phyloP scores from a whole-genome alignment of 2,329 filamentous ascomycete species.

The Lachnellula arida region DNA sequence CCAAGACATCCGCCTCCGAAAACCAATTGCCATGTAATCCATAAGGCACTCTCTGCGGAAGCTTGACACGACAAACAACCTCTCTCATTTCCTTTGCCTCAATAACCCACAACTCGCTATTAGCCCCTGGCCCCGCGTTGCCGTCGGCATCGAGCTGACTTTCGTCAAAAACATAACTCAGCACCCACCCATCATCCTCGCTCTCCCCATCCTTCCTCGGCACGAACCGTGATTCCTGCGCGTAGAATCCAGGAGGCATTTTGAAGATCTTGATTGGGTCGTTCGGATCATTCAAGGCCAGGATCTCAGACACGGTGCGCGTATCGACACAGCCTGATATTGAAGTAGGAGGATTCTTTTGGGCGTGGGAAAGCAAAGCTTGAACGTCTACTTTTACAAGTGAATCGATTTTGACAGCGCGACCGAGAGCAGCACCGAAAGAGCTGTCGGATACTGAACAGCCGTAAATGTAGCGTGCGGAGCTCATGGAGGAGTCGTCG shows the following conservation, averaged over 20 bases:
- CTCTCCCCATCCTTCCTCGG: constrained; percentile 35
- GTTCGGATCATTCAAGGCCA: constrained; percentile 38
- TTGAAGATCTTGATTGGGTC: constrained; percentile 59
- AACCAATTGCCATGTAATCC: constrained; percentile 64
- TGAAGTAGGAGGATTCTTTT: constrained; percentile 39
- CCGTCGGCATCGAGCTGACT: constrained; percentile 46
- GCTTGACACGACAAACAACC: constrained; percentile 51
- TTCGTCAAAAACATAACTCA: constrained; percentile 69
- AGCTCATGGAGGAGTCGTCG: constrained; percentile 49
- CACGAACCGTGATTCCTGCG: constrained; percentile 65
- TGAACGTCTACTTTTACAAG: constrained; percentile 57
- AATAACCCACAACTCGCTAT: constrained; percentile 64
- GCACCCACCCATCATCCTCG: constrained; percentile 64
- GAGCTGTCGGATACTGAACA: constrained; percentile 55
- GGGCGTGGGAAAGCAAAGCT: constrained; percentile 49
- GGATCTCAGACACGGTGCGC: constrained; percentile 49
- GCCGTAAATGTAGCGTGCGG: constrained; percentile 60
- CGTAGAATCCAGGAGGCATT: constrained; percentile 56
- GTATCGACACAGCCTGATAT: constrained; percentile 60
- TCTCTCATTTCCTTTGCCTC: constrained; percentile 59
- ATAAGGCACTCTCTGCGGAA: constrained; percentile 66
- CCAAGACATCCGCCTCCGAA: constrained; percentile 44
- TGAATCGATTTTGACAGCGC: constrained; percentile 61
- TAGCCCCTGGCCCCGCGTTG: constrained; percentile 36
- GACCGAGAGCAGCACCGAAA: constrained; percentile 57